Evolutionary conservation across 345 rosid species (phyloP).

Genomic region (Brassica nigra): DNA sequence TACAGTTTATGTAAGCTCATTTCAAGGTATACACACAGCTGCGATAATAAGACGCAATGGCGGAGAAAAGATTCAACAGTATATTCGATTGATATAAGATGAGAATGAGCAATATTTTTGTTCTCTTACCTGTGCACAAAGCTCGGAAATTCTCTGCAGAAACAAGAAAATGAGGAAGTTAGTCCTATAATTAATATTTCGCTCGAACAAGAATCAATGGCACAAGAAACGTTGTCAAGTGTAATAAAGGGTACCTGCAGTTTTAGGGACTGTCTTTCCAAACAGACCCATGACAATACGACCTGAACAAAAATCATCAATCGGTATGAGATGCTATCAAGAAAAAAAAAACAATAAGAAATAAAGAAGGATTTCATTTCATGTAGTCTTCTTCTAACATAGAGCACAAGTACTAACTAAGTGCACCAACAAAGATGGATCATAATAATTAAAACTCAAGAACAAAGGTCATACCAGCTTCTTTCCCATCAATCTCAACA

Average conservation of each 20-base stretch:
- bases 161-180: background rate
- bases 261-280: conserved; percentile 95
- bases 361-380: background rate
- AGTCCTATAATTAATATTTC: background rate
- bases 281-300: conserved; percentile 87
- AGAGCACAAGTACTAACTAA: background rate
- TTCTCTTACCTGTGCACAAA: conserved; percentile 67
- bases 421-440: background rate
- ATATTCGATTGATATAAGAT: background rate
- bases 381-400: background rate
- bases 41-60: no score
- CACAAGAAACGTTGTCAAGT: background rate
- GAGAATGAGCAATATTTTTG: background rate
- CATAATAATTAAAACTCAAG: conserved; percentile 1
- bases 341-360: no score
- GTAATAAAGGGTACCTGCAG: conserved; percentile 60
- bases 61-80: no score
- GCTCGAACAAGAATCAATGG: background rate
- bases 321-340: background rate
- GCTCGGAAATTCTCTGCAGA: conserved; percentile 96
- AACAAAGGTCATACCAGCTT: conserved; percentile 63
- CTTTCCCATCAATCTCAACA: conserved; percentile 88
- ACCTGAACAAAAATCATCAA: conserved; percentile 47
- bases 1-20: background rate
- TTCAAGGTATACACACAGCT: no score